phyloP scores from a whole-genome alignment of 73 alveolate genomes.

The Blepharisma japonicum region DNA sequence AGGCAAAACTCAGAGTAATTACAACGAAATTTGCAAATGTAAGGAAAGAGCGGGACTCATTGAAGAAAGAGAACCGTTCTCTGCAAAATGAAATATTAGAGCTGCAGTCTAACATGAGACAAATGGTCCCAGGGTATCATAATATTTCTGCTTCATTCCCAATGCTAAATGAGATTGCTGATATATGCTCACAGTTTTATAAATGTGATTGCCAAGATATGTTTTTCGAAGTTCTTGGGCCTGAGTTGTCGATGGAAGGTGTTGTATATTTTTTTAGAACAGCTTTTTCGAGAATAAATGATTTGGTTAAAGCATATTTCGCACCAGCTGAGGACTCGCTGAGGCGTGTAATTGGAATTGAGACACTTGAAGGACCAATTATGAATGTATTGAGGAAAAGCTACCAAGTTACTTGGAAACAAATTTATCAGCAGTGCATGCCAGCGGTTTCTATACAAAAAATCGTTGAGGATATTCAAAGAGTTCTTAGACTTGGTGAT shows the following conservation, averaged over 20 bases:
- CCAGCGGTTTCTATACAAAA: slow-evolving; percentile 48
- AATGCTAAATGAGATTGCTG: slow-evolving; percentile 82
- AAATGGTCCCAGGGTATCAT: slow-evolving; percentile 94
- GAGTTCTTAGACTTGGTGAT: slow-evolving; percentile 49
- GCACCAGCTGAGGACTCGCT: slow-evolving; percentile 77
- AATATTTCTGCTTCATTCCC: slow-evolving; percentile 90
- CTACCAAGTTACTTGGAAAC: slow-evolving; percentile 85
- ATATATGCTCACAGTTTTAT: slow-evolving; percentile 81
- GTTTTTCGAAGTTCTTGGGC: slow-evolving; percentile 91
- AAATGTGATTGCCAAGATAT: slow-evolving; percentile 94
- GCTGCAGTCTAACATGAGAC: slow-evolving; percentile 80
- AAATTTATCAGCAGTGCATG: slow-evolving; percentile 56
- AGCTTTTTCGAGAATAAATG: slow-evolving; percentile 61
- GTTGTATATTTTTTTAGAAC: slow-evolving; percentile 79
- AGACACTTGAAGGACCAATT: slow-evolving; percentile 87
- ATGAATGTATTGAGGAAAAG: slow-evolving; percentile 90
- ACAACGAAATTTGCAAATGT: slow-evolving; percentile 80
- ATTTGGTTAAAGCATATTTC: slow-evolving; percentile 66
- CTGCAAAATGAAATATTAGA: slow-evolving; percentile 79
- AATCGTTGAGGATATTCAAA: slow-evolving; percentile 66
- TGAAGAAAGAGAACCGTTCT: slow-evolving; percentile 75
- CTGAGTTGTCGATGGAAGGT: slow-evolving; percentile 90
- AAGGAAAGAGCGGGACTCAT: slow-evolving; percentile 75
- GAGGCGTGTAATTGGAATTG: slow-evolving; percentile 64
- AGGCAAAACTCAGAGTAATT: slow-evolving; percentile 61